phyloP scores from a whole-genome alignment of 2,329 filamentous ascomycete genomes.

The Arthroderma sp. region DNA sequence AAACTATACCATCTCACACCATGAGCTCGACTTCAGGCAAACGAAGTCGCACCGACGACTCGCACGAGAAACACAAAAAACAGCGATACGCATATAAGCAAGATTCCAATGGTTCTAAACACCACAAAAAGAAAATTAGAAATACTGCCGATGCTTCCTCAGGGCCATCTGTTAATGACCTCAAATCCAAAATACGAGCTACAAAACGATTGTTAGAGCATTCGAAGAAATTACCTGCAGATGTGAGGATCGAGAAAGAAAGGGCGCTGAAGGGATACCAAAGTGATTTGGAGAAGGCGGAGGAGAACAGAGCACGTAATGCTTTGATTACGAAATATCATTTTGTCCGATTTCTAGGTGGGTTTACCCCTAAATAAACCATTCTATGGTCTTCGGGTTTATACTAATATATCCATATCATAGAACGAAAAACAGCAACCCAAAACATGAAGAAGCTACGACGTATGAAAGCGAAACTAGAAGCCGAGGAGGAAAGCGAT shows the following conservation, averaged over 20 bases:
- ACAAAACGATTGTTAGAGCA: conserved; percentile 42
- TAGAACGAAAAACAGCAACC: conserved; percentile 34
- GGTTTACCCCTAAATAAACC: conserved; percentile 1
- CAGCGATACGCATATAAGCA: conserved; percentile 4
- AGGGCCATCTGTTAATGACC: conserved; percentile 34
- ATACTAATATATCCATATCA: background rate
- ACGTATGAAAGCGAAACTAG: conserved; percentile 30
- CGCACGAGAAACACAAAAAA: conserved; percentile 5
- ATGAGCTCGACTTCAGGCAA: conserved; percentile 2
- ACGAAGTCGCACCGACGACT: background rate
- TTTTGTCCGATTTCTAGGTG: conserved; percentile 53
- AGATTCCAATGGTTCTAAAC: background rate
- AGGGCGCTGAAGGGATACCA: conserved; percentile 46
- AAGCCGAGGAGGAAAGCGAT: conserved; percentile 13
- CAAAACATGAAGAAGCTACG: conserved; percentile 28
- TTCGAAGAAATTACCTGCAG: conserved; percentile 37
- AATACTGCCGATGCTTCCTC: background rate
- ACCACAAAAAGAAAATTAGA: background rate
- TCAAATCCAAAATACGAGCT: conserved; percentile 47
- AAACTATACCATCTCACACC: background rate
- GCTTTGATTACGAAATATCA: conserved; percentile 52
- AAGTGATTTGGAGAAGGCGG: conserved; percentile 42
- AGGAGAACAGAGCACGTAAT: conserved; percentile 38
- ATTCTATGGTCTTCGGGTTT: background rate
- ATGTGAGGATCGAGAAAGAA: conserved; percentile 47